phyloP scores from a whole-genome alignment of 352 stramenopile genomes.

The Peronospora belbahrii region DNA sequence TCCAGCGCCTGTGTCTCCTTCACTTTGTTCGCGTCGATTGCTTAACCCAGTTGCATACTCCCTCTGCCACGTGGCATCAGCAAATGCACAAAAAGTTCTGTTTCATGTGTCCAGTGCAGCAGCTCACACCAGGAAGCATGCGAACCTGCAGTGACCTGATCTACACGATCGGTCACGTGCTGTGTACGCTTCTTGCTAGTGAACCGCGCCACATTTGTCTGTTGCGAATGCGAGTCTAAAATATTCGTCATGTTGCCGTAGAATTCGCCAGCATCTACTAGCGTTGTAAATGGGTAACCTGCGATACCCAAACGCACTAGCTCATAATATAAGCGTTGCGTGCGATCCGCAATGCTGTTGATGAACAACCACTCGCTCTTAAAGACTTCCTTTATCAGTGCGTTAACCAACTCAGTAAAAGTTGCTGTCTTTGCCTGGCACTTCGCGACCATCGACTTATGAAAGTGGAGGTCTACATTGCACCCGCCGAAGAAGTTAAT shows the following conservation, averaged over 20 bases:
- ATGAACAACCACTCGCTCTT: conserved; percentile 41
- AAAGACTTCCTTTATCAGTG: conserved; percentile 22
- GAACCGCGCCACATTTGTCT: conserved; percentile 17
- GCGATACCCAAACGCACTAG: conserved; percentile 32
- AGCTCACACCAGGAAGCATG: too few relatives aligned
- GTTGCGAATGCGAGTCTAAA: conserved; percentile 29
- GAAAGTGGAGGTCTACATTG: conserved; percentile 26
- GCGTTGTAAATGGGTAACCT: conserved; percentile 32
- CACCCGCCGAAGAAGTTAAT: conserved; percentile 43
- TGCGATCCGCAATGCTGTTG: conserved; percentile 38
- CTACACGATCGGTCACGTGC: too few relatives aligned
- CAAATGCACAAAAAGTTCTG: too few relatives aligned
- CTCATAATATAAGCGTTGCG: conserved; percentile 44
- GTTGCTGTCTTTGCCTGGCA: conserved; percentile 27
- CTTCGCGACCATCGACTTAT: conserved; percentile 9
- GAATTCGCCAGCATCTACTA: conserved; percentile 29
- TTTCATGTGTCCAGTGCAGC: too few relatives aligned
- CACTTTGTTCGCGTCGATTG: too few relatives aligned
- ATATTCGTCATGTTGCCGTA: conserved; percentile 32
- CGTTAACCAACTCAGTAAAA: conserved; percentile 22
- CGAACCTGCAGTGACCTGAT: too few relatives aligned
- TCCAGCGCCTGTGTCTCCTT: too few relatives aligned
- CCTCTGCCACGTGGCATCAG: too few relatives aligned
- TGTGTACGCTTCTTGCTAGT: too few relatives aligned
- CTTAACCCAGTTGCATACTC: too few relatives aligned